These are phyloP conservation scores for Ustulina deusta DNA, from an alignment of 2,329 filamentous ascomycete species.

Conservation along the genomic window DNA sequence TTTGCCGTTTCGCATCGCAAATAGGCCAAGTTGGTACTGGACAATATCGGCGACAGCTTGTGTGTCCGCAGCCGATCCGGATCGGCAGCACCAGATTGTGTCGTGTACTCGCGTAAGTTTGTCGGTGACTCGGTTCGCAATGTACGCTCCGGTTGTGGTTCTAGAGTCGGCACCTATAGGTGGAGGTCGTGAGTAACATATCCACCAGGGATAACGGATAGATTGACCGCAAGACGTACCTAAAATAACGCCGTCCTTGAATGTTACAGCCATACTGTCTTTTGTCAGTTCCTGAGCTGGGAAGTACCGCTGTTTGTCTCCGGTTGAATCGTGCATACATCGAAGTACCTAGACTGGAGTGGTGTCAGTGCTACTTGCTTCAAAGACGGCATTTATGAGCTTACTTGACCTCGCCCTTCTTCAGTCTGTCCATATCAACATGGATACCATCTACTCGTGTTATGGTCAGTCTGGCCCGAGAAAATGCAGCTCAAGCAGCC, in stretches of 20 bases:
- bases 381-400: slow-evolving; percentile 53
- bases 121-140: slow-evolving; percentile 98
- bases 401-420: slow-evolving; percentile 99
- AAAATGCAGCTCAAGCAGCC: slow-evolving; percentile 40
- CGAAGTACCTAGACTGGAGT: slow-evolving; percentile 86
- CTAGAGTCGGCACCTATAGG: slow-evolving; percentile 86
- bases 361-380: slow-evolving; percentile 47
- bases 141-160: slow-evolving; percentile 97
- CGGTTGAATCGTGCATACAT: slow-evolving; percentile 72
- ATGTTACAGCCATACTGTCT: slow-evolving; percentile 95
- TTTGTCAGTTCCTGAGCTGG: slow-evolving; percentile 38
- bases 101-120: slow-evolving; percentile 99
- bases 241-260: slow-evolving; percentile 97
- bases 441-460: slow-evolving; percentile 89
- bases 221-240: slow-evolving; percentile 59
- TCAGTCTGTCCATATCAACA: slow-evolving; percentile 97
- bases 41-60: slow-evolving; percentile 99
- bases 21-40: slow-evolving; percentile 94
- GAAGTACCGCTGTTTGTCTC: slow-evolving; percentile 9
- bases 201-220: slow-evolving; percentile 1
- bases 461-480: slow-evolving; percentile 43
- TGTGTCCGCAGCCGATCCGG: slow-evolving; percentile 95
- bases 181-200: slow-evolving; percentile 32
- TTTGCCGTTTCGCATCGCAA: slow-evolving; percentile 89
- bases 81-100: slow-evolving; percentile 99